Conservation (phyloP, 148 eudicot species). For the Linanthus parryae region DNA sequence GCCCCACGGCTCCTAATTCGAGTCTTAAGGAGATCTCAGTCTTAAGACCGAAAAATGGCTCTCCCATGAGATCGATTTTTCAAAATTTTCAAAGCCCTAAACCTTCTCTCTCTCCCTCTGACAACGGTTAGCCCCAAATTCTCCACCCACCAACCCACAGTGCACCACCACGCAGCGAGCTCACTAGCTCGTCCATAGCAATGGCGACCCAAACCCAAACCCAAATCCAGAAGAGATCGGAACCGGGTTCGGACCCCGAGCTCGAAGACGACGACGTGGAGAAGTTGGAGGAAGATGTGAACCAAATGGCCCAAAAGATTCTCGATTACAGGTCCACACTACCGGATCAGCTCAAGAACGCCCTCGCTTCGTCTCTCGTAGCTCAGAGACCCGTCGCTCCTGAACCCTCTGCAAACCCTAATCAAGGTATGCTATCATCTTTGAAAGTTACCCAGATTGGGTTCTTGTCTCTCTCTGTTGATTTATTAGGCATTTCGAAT, state of each 20-base stretch:
- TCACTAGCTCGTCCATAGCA: neutral
- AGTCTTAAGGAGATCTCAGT: no score
- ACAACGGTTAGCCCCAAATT: neutral
- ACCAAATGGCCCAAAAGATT: conserved; percentile 47
- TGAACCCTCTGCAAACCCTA: conserved; percentile 20
- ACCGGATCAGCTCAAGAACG: conserved; percentile 40
- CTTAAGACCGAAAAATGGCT: no score
- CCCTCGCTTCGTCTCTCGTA: conserved; percentile 37
- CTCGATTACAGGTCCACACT: conserved; percentile 38
- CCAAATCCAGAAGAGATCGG: conserved; percentile 11
- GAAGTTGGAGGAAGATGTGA: conserved; percentile 45
- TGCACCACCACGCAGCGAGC: neutral
- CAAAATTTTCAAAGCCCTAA: no score
- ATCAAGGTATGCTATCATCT: conserved; percentile 10
- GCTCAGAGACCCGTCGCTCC: conserved; percentile 38
- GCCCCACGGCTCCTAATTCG: no score
- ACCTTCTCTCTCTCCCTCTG: no score
- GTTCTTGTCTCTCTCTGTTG: neutral
- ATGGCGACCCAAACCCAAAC: neutral
- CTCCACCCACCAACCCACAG: neutral
- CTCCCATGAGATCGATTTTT: no score
- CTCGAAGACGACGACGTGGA: conserved; percentile 26
- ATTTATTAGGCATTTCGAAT: no score
- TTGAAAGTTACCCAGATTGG: no score
- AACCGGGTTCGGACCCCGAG: conserved; percentile 8